Evolutionary conservation across 441 rosid species (phyloP).

Genomic region (Gossypium aridum): DNA sequence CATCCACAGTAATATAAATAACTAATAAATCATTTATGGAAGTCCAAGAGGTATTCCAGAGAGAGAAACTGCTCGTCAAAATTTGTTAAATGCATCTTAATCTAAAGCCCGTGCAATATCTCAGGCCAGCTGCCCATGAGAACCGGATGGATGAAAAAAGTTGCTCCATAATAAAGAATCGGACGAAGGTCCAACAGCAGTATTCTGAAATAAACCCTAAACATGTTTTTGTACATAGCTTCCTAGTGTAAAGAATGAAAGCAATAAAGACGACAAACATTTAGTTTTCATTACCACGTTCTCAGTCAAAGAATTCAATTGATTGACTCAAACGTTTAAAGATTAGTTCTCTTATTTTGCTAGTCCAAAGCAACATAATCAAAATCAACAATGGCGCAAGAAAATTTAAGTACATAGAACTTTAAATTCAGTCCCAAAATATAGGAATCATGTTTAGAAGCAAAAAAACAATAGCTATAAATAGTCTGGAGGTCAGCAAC

Average conservation of each 20-base stretch:
- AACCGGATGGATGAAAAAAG: neutral
- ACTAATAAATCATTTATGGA: neutral
- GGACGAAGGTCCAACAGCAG: neutral
- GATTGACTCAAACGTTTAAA: neutral
- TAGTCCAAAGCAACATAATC: neutral
- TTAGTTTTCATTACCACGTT: neutral
- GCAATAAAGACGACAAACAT: neutral
- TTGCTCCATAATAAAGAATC: neutral
- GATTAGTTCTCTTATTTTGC: neutral
- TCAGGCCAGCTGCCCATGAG: neutral
- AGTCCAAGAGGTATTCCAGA: neutral
- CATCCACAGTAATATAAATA: neutral
- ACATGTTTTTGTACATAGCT: too few species aligned
- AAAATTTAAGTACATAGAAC: neutral
- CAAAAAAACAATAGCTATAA: neutral
- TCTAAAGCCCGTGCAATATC: neutral
- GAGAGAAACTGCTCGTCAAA: neutral
- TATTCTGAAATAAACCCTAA: neutral
- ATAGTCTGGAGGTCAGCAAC: neutral
- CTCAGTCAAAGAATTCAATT: neutral
- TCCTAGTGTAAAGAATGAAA: neutral
- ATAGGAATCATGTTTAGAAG: neutral
- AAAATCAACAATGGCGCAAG: neutral
- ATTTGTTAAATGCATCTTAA: neutral
- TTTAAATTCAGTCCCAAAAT: neutral